Base-by-base conservation (phyloP, 306 rosid genomes). In the Trichosanthes truncata region DNA sequence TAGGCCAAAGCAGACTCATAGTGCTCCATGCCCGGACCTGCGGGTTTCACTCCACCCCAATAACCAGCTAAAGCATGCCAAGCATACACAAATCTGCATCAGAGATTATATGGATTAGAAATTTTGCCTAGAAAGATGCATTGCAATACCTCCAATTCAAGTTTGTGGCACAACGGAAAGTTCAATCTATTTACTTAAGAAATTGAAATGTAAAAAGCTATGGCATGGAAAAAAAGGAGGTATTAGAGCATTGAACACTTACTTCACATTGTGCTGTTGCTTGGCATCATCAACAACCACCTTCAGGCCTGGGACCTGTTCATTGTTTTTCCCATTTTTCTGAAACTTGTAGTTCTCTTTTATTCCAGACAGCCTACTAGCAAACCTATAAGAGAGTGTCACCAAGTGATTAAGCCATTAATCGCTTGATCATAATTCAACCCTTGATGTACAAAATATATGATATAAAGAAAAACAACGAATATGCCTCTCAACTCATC, bases 41-140 rank as follows among this genome's bases (percentile, higher is more conserved):
- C 90, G 56, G 98, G 99, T 79, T 93, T 91, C 79, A 96, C 99
- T 78, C 99, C 99, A 66, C 98, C 99, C 99, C 99, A 96, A 72
- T 96, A 96, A 40, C 99, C 99, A 66, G 93, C 96, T 48, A 96
- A 81, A 38, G 99, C 99, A 88, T 96, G 99, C 99, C 99, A 96
- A 35, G 92, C 99, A 79, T 89, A 96, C 43, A 93, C 90, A 83
- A 80, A 86, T 49, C 99, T 95, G 94, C 52, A 49, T 21, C 78
- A 79, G 38, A 65, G 76, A 23, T 7, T 51, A 62, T 6, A 84
- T 38, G 81, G 48, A 56, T 78, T 25, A 46, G 65, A 81, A 1
- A 66, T 35, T 35, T 14, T 2, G 56, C 38, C 49, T 36, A 31
- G 46, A 69, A 69, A 69, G 76, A 69, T 38, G 31, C 4, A 40